Percentiles rank a stretch among this genome's conserved stretches.
Evolutionary conservation across 495 filamentous ascomycete species (phyloP).

Genomic region (Aspergillus heteromorphus): DNA sequence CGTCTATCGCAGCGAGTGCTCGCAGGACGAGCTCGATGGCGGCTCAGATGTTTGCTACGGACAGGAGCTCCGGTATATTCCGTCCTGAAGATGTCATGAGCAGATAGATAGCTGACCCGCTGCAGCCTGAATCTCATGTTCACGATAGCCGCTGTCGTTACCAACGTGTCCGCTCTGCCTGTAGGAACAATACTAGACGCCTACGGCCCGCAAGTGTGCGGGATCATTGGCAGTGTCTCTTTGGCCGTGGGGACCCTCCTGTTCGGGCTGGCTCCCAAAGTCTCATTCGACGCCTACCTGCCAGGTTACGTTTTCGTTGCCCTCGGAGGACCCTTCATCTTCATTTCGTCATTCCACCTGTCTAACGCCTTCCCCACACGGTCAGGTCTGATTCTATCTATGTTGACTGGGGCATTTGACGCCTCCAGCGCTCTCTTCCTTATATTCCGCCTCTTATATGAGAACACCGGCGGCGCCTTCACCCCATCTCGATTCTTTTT

Average conservation of each 20-base stretch:
- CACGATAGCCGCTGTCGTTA: conserved; percentile 82
- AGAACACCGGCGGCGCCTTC: conserved; percentile 55
- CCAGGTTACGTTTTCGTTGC: conserved; percentile 77
- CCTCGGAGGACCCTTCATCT: conserved; percentile 82
- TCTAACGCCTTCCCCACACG: conserved; percentile 84
- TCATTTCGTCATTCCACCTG: conserved; percentile 89
- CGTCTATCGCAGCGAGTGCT: conserved; percentile 65
- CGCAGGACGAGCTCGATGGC: conserved; percentile 50
- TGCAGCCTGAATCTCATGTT: conserved; percentile 81
- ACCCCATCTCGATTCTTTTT: conserved; percentile 70
- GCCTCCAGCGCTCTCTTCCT: conserved; percentile 84
- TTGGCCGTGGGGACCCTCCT: conserved; percentile 63
- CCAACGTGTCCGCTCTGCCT: conserved; percentile 75
- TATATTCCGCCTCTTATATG: conserved; percentile 72
- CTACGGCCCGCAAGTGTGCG: conserved; percentile 73
- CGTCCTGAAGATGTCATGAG: not conserved
- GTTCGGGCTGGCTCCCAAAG: conserved; percentile 60
- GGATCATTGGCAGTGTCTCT: conserved; percentile 64
- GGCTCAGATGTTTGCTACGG: conserved; percentile 62
- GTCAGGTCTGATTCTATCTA: conserved; percentile 78
- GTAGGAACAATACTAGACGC: conserved; percentile 81
- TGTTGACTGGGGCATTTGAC: conserved; percentile 87
- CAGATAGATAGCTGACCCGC: conserved; percentile 4
- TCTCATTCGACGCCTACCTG: conserved; percentile 68
- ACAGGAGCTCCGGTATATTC: conserved; percentile 64